These are phyloP conservation scores for Puya raimondii DNA, from an alignment of 176 grass and related monocot species.

Conservation along the genomic window DNA sequence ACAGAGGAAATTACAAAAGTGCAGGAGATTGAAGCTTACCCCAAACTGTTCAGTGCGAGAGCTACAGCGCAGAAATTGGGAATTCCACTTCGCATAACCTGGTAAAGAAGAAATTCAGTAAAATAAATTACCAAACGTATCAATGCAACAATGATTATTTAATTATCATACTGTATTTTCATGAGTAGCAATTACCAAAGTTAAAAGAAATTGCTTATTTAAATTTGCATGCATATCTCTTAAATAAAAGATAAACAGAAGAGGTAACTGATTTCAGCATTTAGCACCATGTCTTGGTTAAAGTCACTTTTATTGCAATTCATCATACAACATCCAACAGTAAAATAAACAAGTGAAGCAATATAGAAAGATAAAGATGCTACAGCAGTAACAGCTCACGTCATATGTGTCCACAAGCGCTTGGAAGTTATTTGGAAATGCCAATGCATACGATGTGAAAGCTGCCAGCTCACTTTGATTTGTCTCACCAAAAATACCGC, in stretches of 20 bases:
- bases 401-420: conserved; percentile 97
- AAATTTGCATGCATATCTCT: too few relatives aligned
- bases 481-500: conserved; percentile 64
- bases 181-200: too few relatives aligned
- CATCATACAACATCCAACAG: too few relatives aligned
- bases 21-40: conserved; percentile 39
- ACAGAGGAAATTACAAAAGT: neutral
- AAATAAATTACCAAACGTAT: conserved; percentile 4
- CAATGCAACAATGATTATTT: neutral
- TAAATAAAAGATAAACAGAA: too few relatives aligned
- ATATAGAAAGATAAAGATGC: neutral
- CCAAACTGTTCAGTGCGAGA: conserved; percentile 80
- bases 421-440: conserved; percentile 89
- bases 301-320: too few relatives aligned
- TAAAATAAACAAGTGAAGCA: neutral
- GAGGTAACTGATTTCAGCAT: too few relatives aligned
- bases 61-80: conserved; percentile 98
- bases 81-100: conserved; percentile 98
- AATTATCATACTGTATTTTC: neutral
- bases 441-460: conserved; percentile 89
- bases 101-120: conserved; percentile 23
- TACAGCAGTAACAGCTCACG: conserved; percentile 41
- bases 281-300: too few relatives aligned
- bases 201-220: too few relatives aligned
- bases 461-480: conserved; percentile 96